Conservation (phyloP, 805 yeast genomes). For the Candida piceae region DNA sequence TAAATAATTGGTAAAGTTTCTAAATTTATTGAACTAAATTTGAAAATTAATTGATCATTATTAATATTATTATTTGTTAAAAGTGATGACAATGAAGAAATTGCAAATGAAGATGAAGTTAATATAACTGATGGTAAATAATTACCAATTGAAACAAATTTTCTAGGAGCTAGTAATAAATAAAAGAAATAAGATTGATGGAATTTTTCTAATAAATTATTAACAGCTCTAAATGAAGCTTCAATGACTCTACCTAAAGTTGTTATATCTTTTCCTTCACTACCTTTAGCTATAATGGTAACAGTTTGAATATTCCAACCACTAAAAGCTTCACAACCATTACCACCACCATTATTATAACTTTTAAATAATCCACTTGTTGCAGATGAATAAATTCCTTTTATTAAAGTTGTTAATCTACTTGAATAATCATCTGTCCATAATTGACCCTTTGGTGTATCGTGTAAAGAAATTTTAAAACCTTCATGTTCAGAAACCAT, state of each 20-base stretch:
- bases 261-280: conserved; percentile 68
- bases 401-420: conserved; percentile 53
- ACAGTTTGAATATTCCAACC: conserved; percentile 96
- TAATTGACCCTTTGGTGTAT: conserved; percentile 42
- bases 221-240: conserved; percentile 80
- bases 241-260: conserved; percentile 89
- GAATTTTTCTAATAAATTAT: conserved; percentile 88
- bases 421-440: conserved; percentile 44
- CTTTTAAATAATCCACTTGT: conserved; percentile 53
- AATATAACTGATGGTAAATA: conserved; percentile 83
- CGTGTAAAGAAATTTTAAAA: conserved; percentile 62
- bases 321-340: conserved; percentile 87
- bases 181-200: conserved; percentile 97
- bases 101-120: conserved; percentile 60
- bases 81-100: conserved; percentile 58
- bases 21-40: conserved; percentile 8
- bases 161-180: conserved; percentile 67
- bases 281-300: conserved; percentile 60
- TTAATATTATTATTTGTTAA: conserved; percentile 39
- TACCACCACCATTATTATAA: conserved; percentile 23
- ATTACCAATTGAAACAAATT: conserved; percentile 90
- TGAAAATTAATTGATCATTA: conserved; percentile 4
- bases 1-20: conserved; percentile 24
- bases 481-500: conserved; percentile 71
- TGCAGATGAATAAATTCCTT: conserved; percentile 66